These are phyloP conservation scores for Symbiotaphrina buchneri DNA, from an alignment of 495 filamentous ascomycete genomes.

Conservation along the genomic window DNA sequence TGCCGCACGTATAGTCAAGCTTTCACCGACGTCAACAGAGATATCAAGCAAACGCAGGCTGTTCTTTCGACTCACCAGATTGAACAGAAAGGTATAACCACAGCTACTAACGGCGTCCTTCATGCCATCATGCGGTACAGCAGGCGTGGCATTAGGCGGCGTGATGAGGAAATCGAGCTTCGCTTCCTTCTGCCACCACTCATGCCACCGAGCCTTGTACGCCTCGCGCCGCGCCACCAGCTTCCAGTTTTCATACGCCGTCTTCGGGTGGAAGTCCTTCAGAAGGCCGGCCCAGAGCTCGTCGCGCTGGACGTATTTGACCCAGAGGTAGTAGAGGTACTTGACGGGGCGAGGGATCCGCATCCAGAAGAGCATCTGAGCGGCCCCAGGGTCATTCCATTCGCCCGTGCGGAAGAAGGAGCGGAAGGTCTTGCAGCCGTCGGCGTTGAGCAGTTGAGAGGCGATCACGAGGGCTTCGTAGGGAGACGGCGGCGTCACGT, in stretches of 20 bases:
- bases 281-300: conserved; percentile 58
- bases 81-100: conserved; percentile 93
- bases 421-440: conserved; percentile 65
- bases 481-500: conserved; percentile 42
- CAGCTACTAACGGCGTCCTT: conserved; percentile 67
- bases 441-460: conserved; percentile 66
- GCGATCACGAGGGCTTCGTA: conserved; percentile 61
- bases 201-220: conserved; percentile 54
- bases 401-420: conserved; percentile 61
- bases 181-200: conserved; percentile 54
- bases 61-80: conserved; percentile 29
- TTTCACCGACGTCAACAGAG: conserved; percentile 11
- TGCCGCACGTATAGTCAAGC: conserved; percentile 72
- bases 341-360: conserved; percentile 52
- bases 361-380: conserved; percentile 48
- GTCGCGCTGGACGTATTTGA: conserved; percentile 62
- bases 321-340: conserved; percentile 73
- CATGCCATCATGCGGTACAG: conserved; percentile 76
- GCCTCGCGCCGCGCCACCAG: conserved; percentile 53
- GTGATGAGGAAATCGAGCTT: conserved; percentile 60
- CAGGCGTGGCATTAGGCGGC: conserved; percentile 78
- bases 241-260: conserved; percentile 58
- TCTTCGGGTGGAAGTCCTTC: conserved; percentile 43
- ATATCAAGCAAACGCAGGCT: not conserved
- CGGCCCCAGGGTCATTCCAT: conserved; percentile 58